A percentile compares a stretch with the other conserved stretches of the same genome.
These are phyloP conservation scores for Elsinoe batatas DNA, from an alignment of 2,329 filamentous ascomycete genomes.

Conservation along the genomic window DNA sequence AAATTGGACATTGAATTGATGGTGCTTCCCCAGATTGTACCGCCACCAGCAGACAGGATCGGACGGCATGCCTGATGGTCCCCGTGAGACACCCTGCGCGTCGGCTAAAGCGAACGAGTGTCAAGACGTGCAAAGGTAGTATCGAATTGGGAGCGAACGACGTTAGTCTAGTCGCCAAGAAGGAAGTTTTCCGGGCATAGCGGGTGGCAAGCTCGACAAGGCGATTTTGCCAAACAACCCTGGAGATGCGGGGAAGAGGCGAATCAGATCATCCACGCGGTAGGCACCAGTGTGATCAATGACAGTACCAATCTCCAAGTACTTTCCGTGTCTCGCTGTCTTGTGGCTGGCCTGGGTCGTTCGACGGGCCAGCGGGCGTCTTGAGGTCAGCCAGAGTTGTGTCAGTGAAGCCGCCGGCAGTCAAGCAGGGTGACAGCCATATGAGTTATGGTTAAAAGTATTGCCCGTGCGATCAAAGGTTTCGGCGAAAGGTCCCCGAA, in stretches of 20 bases:
- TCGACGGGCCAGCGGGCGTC: background rate
- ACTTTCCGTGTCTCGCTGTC: background rate
- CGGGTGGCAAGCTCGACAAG: conserved; percentile 7
- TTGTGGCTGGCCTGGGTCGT: background rate
- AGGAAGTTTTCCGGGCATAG: background rate
- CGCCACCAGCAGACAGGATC: background rate
- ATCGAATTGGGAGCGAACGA: background rate
- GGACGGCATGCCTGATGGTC: background rate
- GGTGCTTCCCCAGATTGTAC: background rate
- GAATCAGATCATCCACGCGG: background rate
- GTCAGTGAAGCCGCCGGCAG: background rate
- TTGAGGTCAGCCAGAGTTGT: background rate
- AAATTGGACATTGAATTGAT: background rate
- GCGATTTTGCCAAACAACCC: conserved; percentile 10
- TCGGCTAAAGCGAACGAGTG: conserved; percentile 1
- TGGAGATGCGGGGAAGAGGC: conserved; percentile 5
- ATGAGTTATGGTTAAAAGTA: background rate
- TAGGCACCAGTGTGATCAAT: background rate
- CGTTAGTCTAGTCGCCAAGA: background rate
- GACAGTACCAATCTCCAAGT: background rate
- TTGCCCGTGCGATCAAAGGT: background rate
- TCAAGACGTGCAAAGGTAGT: background rate
- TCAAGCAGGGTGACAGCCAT: background rate
- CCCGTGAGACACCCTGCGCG: background rate
- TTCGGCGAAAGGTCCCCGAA: conserved; percentile 6